Conservation (phyloP, 805 yeast genomes). For the Cyberlindnera xylosilytica region DNA sequence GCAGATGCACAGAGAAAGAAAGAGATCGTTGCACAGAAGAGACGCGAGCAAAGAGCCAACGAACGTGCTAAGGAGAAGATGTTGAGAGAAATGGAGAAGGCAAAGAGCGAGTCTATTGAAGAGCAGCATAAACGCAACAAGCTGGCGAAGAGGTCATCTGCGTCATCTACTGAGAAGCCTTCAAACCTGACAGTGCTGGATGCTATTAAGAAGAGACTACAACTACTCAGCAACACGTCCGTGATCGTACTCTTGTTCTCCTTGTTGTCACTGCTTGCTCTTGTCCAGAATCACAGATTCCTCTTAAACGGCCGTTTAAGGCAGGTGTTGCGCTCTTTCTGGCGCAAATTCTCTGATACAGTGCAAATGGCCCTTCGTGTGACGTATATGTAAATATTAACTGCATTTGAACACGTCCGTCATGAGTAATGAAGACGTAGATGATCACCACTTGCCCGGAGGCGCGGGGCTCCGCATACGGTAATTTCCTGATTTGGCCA, state of each 20-base stretch:
- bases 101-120: conserved; percentile 10
- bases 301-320: conserved; percentile 14
- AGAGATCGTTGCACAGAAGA: conserved; percentile 12
- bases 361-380: conserved; percentile 27
- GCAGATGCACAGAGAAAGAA: conserved; percentile 14
- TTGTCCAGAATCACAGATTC: conserved; percentile 13
- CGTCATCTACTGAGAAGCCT: neutral
- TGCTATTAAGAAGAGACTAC: conserved; percentile 16
- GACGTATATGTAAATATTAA: conserved; percentile 22
- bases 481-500: neutral
- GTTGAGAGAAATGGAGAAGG: conserved; percentile 10
- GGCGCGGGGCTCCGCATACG: no score
- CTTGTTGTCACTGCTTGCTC: conserved; percentile 14
- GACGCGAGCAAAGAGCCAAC: conserved; percentile 13
- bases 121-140: conserved; percentile 4
- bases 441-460: neutral
- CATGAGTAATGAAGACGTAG: neutral
- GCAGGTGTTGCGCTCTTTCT: conserved; percentile 6
- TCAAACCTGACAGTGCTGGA: conserved; percentile 12
- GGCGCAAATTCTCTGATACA: conserved; percentile 18
- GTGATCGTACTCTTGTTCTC: conserved; percentile 14
- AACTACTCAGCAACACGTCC: conserved; percentile 7
- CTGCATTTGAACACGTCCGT: no score
- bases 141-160: conserved; percentile 1
- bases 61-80: conserved; percentile 12